Conservation (phyloP, 371 early-diverging fungal genomes). For the Mortierella sp. region DNA sequence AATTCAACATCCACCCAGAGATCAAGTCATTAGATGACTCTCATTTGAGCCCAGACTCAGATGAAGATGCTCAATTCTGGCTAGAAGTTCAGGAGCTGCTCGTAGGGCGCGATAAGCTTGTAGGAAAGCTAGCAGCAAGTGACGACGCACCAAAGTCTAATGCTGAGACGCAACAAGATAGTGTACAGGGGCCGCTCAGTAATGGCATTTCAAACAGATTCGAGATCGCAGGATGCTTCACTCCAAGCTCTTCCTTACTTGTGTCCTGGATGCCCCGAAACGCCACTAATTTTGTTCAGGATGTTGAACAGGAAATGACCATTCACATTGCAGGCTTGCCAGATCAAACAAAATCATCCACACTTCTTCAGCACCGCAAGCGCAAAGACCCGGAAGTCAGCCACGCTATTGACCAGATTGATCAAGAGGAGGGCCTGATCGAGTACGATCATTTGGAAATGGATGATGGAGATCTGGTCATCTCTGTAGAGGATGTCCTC, state of each 20-base stretch:
- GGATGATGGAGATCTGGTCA: conserved; percentile 38
- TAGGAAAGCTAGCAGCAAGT: conserved; percentile 17
- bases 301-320: conserved; percentile 36
- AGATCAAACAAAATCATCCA: conserved; percentile 34
- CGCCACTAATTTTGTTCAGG: conserved; percentile 23
- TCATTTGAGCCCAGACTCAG: conserved; percentile 46
- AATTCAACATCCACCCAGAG: conserved; percentile 40
- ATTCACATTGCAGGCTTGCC: conserved; percentile 36
- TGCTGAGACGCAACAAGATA: neutral
- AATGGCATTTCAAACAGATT: neutral
- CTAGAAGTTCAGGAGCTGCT: conserved; percentile 43
- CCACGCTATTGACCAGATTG: conserved; percentile 15
- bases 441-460: conserved; percentile 39
- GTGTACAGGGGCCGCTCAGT: neutral
- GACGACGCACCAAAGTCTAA: neutral
- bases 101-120: conserved; percentile 28
- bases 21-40: conserved; percentile 38
- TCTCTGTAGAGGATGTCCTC: conserved; percentile 17
- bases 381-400: conserved; percentile 49
- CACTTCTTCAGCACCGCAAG: conserved; percentile 30
- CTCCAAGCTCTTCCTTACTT: conserved; percentile 43
- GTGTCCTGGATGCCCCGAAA: conserved; percentile 43
- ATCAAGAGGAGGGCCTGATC: conserved; percentile 20
- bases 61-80: conserved; percentile 55
- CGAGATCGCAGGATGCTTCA: conserved; percentile 42